phyloP scores from a whole-genome alignment of 2,329 filamentous ascomycete genomes.

The Chaetothyriales sp. region DNA sequence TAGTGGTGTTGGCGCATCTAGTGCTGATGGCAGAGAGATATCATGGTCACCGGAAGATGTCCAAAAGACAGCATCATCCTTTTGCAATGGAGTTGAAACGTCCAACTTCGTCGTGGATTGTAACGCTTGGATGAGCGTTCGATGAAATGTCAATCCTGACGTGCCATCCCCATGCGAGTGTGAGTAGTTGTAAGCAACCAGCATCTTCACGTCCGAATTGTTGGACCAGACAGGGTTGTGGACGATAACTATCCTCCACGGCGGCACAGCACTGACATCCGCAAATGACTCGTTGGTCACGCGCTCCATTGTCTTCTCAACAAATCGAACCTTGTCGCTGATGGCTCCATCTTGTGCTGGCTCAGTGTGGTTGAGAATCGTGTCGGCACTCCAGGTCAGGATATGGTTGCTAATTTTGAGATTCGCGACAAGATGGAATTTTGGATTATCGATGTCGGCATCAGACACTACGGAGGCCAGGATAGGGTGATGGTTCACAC shows the following conservation, averaged over 20 bases:
- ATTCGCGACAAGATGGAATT: not conserved
- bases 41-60: not conserved
- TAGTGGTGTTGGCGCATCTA: slow-evolving; percentile 19
- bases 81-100: slow-evolving; percentile 1
- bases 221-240: not conserved
- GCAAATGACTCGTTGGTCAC: not conserved
- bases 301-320: not conserved
- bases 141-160: slow-evolving; percentile 31
- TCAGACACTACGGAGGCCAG: not conserved
- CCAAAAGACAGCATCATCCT: not conserved
- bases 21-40: too few species aligned
- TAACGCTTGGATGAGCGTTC: slow-evolving; percentile 24
- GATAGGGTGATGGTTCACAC: not conserved
- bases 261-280: not conserved
- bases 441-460: not conserved
- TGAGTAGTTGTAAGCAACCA: not conserved
- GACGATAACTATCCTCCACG: not conserved
- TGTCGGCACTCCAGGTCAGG: not conserved
- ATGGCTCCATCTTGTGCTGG: too few species aligned
- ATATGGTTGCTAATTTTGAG: not conserved
- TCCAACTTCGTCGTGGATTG: not conserved
- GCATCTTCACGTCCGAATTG: not conserved
- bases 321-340: not conserved
- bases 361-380: not conserved
- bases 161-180: slow-evolving; percentile 27